phyloP scores from a whole-genome alignment of 768 basidiomycete species.

The Tephrocybe sp. region DNA sequence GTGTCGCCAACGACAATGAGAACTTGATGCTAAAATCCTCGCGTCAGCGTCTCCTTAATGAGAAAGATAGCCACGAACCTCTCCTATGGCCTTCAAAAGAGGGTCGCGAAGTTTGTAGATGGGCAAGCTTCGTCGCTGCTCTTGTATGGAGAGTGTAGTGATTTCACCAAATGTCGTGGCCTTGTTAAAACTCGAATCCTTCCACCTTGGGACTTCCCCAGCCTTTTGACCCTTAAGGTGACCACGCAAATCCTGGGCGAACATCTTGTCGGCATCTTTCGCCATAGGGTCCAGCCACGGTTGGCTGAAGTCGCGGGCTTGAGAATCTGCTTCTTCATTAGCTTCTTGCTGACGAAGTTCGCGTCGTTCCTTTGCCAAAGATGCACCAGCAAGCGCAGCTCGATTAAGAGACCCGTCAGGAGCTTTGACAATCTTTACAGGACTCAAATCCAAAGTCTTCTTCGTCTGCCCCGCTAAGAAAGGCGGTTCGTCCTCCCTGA shows the following conservation, averaged over 20 bases:
- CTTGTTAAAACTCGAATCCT: constrained; percentile 90
- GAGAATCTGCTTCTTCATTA: constrained; percentile 91
- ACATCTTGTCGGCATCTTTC: constrained; percentile 77
- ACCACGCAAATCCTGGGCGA: constrained; percentile 90
- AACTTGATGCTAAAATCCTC: constrained; percentile 76
- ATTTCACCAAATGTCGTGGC: constrained; percentile 95
- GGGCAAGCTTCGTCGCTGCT: constrained; percentile 87
- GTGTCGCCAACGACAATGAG: constrained; percentile 99
- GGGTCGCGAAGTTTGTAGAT: constrained; percentile 94
- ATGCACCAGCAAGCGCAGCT: constrained; percentile 91
- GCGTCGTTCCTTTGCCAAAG: constrained; percentile 91
- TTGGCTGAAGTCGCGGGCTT: constrained; percentile 90
- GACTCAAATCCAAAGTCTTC: constrained; percentile 90
- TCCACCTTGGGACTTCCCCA: constrained; percentile 86
- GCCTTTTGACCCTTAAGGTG: constrained; percentile 81
- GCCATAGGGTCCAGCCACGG: constrained; percentile 99
- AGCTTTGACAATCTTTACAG: constrained; percentile 97
- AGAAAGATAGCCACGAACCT: constrained; percentile 50
- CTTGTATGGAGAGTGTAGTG: constrained; percentile 86
- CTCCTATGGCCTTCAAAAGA: constrained; percentile 83
- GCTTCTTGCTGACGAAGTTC: constrained; percentile 93
- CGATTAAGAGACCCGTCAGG: constrained; percentile 97
- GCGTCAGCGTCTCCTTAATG: constrained; percentile 17
- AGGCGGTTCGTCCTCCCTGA: constrained; percentile 94
- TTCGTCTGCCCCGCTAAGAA: constrained; percentile 97